Evolutionary conservation across 257 asterid genomes (phyloP), one percentile per base, ranked within the genome.

Genomic region (Forsythia suspensa): DNA sequence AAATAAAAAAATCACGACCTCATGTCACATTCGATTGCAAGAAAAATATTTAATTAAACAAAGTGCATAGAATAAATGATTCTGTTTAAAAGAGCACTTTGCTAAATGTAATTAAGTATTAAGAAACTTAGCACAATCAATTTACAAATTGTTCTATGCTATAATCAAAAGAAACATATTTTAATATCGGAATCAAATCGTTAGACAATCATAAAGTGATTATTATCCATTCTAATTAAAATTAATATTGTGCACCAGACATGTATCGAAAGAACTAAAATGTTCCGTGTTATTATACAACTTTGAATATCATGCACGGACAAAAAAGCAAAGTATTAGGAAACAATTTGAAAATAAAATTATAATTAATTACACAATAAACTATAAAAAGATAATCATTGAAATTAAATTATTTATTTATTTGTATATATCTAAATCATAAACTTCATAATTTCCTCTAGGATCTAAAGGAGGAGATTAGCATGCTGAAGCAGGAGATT

Each of bases 401-500:
- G 68, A 59, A 21, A 59, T 20, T 59, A 51, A 51, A 18, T 29
- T 29, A 4, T 21, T 8, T 21, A 2, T 63, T 0, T 4, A 21
- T 18, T 29, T 18, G 5, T 18, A 0, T 55, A 3, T 63, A 24
- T 0, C 37, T 18, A 61, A 61, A 21, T 63, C 70, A 63, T 8
- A 63, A 21, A 63, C 70, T 63, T 63, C 18, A 24, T 3, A 63
- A 63, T 29, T 21, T 63, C 39, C 6, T 42, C 40, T 79, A 94
- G 98, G 96, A 91, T 69, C 89, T 92, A 67, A 90, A 87, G 78
- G 93, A 87, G 73, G 97, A 94, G 91, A 82, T 92, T 68, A 81
- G 79, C 76, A 85, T 87, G 92, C 91, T 94, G 85, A 94, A 89
- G 90, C 86, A 88, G 79, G 98, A 94, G 90, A 90, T 92, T 83